A percentile compares a stretch with the other conserved stretches of the same genome.
Evolutionary conservation across 805 yeast genomes (phyloP).

Genomic region (Metschnikowia colocasiae): DNA sequence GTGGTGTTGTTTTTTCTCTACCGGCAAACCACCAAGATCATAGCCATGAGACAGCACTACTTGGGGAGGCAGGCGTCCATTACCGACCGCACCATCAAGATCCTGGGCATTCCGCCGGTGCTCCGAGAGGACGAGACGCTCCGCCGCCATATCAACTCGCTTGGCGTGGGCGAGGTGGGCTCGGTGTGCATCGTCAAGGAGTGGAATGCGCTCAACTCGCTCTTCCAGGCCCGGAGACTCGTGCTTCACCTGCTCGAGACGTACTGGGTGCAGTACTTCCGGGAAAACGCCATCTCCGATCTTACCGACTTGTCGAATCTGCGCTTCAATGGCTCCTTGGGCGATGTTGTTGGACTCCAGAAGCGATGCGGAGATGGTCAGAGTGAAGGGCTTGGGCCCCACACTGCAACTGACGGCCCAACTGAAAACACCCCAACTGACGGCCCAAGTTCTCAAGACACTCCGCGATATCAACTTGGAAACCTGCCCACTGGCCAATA

Average conservation of each 20-base stretch:
- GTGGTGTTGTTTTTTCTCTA: conserved; percentile 58
- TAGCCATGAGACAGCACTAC: conserved; percentile 72
- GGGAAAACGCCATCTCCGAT: conserved; percentile 26
- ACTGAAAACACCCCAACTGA: not conserved
- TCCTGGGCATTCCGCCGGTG: conserved; percentile 85
- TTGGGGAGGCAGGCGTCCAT: conserved; percentile 84
- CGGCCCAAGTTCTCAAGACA: not conserved
- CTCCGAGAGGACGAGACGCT: conserved; percentile 68
- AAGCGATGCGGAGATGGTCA: not conserved
- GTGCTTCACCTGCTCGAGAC: conserved; percentile 60
- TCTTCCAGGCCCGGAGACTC: conserved; percentile 56
- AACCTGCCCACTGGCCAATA: not conserved
- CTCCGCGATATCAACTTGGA: too few species aligned
- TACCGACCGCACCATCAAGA: conserved; percentile 84
- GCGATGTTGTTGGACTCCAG: conserved; percentile 26
- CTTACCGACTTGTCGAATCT: conserved; percentile 28
- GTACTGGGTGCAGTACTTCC: conserved; percentile 68
- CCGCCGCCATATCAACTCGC: conserved; percentile 67
- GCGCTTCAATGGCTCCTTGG: conserved; percentile 25
- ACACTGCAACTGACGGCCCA: too few species aligned
- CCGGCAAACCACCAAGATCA: conserved; percentile 69
- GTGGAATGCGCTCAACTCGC: conserved; percentile 70
- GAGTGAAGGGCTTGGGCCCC: too few species aligned
- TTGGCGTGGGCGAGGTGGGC: conserved; percentile 77
- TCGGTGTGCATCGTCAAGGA: conserved; percentile 78